These are phyloP conservation scores for Jacaranda mimosifolia DNA, from an alignment of 257 asterid species.

Conservation along the genomic window DNA sequence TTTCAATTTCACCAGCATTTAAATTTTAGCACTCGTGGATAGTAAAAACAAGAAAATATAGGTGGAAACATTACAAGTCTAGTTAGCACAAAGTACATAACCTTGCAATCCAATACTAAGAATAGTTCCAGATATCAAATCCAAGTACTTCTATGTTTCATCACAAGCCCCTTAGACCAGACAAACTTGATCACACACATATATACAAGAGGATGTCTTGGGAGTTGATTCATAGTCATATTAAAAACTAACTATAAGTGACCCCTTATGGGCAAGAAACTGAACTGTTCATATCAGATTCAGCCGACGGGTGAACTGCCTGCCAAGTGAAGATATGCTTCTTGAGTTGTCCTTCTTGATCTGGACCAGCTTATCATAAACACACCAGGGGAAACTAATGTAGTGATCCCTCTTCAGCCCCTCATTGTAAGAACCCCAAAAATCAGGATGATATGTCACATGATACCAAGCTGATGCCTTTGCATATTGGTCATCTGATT, in stretches of 20 bases:
- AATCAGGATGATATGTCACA: slow-evolving; percentile 74
- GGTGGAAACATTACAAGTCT: no score
- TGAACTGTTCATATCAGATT: slow-evolving; percentile 34
- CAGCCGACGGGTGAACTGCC: slow-evolving; percentile 32
- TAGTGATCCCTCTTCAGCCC: slow-evolving; percentile 71
- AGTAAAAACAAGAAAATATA: no score
- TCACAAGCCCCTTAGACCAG: neutral
- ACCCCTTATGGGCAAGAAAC: neutral
- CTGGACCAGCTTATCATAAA: slow-evolving; percentile 68
- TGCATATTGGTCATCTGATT: slow-evolving; percentile 52
- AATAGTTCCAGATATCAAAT: no score
- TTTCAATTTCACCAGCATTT: no score
- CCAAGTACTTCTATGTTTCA: no score
- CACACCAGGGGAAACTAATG: slow-evolving; percentile 91
- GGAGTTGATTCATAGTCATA: neutral
- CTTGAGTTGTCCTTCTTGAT: slow-evolving; percentile 61
- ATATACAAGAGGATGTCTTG: neutral
- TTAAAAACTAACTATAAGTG: neutral
- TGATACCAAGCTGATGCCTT: slow-evolving; percentile 96
- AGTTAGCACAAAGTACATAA: no score
- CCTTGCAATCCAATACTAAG: no score
- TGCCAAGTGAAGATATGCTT: slow-evolving; percentile 38
- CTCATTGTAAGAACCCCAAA: slow-evolving; percentile 70
- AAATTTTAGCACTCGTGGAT: no score
- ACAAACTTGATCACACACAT: neutral